phyloP scores from a whole-genome alignment of 1,284 basidiomycete genomes.

The Trichosporon coremiiforme region DNA sequence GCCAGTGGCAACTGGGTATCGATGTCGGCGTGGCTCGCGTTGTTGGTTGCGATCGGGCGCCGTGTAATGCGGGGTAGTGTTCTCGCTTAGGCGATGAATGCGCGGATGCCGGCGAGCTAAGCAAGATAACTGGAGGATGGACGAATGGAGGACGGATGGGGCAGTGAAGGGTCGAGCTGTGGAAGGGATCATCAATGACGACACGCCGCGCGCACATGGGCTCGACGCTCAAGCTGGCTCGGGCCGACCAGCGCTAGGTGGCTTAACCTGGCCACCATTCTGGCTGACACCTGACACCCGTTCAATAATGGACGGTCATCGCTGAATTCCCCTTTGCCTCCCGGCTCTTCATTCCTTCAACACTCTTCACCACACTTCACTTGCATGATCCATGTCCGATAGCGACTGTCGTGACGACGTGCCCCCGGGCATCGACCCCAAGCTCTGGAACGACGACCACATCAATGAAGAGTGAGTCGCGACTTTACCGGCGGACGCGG shows the following conservation, averaged over 20 bases:
- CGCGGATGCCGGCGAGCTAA: not conserved
- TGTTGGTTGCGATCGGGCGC: not conserved
- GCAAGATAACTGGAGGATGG: not conserved
- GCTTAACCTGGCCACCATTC: not conserved
- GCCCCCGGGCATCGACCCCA: conserved; percentile 29
- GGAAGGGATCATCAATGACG: conserved; percentile 7
- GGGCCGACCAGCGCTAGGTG: not conserved
- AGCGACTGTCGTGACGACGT: conserved; percentile 15
- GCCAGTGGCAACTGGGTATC: not conserved
- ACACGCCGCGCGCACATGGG: conserved; percentile 12
- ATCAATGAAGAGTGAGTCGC: conserved; percentile 68
- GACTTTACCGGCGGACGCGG: not conserved
- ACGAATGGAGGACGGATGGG: not conserved
- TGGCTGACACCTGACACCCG: not conserved
- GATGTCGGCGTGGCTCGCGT: not conserved
- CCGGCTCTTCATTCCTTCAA: not conserved
- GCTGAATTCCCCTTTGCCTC: not conserved
- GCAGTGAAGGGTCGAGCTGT: not conserved
- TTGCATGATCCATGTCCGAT: not conserved
- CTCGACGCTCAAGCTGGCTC: not conserved
- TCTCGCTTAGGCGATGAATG: not conserved
- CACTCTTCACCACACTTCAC: no score
- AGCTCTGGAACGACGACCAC: conserved; percentile 61
- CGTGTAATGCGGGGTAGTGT: not conserved
- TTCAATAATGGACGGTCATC: not conserved